These are phyloP conservation scores for Annulohypoxylon maeteangense DNA, from an alignment of 495 filamentous ascomycete genomes.

Conservation along the genomic window DNA sequence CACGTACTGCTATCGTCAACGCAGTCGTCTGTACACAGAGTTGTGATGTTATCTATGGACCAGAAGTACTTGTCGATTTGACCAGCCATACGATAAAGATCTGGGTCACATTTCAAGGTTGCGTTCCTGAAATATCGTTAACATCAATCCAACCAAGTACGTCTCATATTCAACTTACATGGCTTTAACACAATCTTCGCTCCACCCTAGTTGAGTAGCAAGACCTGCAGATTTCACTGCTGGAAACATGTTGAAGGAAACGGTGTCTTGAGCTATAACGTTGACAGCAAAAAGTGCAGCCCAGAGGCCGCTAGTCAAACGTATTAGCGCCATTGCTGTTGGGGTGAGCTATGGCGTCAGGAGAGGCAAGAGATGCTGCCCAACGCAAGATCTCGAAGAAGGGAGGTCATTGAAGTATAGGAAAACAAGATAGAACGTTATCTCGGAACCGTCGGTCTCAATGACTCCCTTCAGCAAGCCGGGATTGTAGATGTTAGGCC, in stretches of 20 bases:
- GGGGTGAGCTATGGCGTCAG: not conserved
- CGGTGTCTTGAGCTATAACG: not conserved
- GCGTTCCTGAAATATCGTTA: not conserved
- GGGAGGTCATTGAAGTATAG: not conserved
- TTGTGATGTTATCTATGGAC: not conserved
- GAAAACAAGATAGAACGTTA: not conserved
- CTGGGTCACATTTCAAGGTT: not conserved
- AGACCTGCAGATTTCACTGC: not conserved
- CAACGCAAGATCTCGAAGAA: not conserved
- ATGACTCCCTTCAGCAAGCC: not conserved
- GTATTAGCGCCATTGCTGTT: not conserved
- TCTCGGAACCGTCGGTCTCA: not conserved
- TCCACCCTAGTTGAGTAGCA: not conserved
- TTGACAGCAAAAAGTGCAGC: not conserved
- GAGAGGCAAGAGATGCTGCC: not conserved
- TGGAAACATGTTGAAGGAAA: not conserved
- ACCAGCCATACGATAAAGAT: not conserved
- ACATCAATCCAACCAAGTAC: not conserved
- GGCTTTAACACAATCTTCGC: not conserved
- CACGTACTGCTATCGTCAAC: not conserved
- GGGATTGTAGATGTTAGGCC: no score
- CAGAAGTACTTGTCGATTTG: not conserved
- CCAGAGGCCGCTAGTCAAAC: not conserved
- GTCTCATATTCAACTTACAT: not conserved
- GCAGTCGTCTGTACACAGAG: not conserved